A percentile compares a stretch with the other conserved stretches of the same genome.
These are phyloP conservation scores for Yamadazyma conglobata DNA, from an alignment of 1,139 yeast species.

Conservation along the genomic window DNA sequence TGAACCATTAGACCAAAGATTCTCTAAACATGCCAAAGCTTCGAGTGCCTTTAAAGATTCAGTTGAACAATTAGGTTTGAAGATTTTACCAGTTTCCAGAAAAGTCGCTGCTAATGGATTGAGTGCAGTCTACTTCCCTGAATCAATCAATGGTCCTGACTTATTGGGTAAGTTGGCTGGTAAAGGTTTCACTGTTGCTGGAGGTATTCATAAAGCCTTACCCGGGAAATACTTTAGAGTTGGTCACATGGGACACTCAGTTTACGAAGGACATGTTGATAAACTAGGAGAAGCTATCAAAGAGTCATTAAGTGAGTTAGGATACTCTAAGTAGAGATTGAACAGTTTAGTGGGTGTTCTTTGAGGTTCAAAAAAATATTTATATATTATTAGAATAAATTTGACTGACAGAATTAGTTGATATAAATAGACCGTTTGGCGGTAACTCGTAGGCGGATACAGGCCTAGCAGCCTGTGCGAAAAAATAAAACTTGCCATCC, in stretches of 20 bases:
- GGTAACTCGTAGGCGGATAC: not conserved
- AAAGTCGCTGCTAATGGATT: constrained; percentile 81
- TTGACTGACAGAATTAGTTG: no score
- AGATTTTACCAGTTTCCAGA: constrained; percentile 60
- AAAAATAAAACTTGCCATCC: not conserved
- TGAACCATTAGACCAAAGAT: constrained; percentile 57
- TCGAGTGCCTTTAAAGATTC: constrained; percentile 65
- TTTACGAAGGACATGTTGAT: constrained; percentile 43
- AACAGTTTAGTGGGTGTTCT: no score
- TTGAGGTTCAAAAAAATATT: no score
- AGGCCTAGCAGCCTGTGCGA: not conserved
- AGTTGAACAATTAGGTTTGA: constrained; percentile 56
- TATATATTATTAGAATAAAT: no score
- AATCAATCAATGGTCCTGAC: constrained; percentile 64
- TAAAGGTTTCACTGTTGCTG: constrained; percentile 80
- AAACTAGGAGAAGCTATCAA: constrained; percentile 32
- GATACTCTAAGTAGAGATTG: constrained; percentile 12
- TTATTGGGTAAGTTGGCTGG: constrained; percentile 52
- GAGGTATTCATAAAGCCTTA: constrained; percentile 84
- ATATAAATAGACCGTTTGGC: no score
- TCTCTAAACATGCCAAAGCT: constrained; percentile 58
- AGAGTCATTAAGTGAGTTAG: constrained; percentile 35
- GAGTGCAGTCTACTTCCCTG: constrained; percentile 84
- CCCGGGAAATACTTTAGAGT: constrained; percentile 84
- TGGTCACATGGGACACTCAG: constrained; percentile 85